Conservation (phyloP, 2,329 filamentous ascomycete genomes). For the Torrubiella hemipterigena region DNA sequence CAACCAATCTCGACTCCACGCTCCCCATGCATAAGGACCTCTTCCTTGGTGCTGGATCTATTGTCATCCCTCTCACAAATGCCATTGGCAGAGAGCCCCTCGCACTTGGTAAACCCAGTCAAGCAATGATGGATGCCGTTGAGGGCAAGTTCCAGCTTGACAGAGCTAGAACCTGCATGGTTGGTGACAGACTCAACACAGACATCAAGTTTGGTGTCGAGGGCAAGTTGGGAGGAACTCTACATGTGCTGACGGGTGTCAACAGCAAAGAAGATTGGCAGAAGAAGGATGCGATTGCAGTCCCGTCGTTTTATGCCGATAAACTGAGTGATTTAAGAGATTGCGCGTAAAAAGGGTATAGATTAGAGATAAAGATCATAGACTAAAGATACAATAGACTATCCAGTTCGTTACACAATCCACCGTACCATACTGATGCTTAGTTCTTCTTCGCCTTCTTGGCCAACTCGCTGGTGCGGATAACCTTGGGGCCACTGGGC, state of each 20-base stretch:
- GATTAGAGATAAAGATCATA: slow-evolving; percentile 7
- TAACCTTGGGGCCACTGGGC: slow-evolving; percentile 29
- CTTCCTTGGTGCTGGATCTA: slow-evolving; percentile 84
- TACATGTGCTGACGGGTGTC: slow-evolving; percentile 86
- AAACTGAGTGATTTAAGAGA: slow-evolving; percentile 61
- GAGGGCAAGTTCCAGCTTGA: slow-evolving; percentile 92
- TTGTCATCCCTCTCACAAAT: slow-evolving; percentile 64
- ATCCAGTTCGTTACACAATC: slow-evolving; percentile 1
- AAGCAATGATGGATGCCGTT: slow-evolving; percentile 98
- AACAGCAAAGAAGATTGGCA: slow-evolving; percentile 75
- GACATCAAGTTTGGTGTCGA: slow-evolving; percentile 94
- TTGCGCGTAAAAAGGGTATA: slow-evolving; percentile 10
- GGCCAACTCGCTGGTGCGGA: slow-evolving; percentile 37
- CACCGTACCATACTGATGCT: too few relatives aligned
- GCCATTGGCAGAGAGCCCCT: slow-evolving; percentile 60
- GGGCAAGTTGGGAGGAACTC: slow-evolving; percentile 77
- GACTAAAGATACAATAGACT: slow-evolving; percentile 1
- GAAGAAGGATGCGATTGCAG: slow-evolving; percentile 51
- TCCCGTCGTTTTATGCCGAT: slow-evolving; percentile 77
- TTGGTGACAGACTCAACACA: slow-evolving; percentile 86
- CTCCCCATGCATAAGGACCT: slow-evolving; percentile 70
- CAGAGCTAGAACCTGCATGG: slow-evolving; percentile 79
- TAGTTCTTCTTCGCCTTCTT: slow-evolving; percentile 30
- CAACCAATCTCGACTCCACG: slow-evolving; percentile 87
- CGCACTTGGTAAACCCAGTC: slow-evolving; percentile 84